Conservation (phyloP, 2,329 filamentous ascomycete genomes). For the Chaetomium sp. region DNA sequence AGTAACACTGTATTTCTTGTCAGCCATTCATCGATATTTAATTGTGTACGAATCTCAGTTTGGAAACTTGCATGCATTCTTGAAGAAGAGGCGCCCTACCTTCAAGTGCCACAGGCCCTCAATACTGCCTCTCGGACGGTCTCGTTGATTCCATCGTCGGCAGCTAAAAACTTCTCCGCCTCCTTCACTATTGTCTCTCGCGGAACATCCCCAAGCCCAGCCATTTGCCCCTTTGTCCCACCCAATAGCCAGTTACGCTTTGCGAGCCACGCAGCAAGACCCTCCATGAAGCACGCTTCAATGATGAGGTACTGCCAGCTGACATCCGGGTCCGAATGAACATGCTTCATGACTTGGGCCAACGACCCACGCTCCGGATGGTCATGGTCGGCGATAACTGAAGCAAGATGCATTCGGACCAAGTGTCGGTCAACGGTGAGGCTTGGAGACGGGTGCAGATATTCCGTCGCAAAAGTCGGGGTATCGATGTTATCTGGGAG, state of each 20-base stretch:
- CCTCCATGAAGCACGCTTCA: neutral
- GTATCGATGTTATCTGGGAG: neutral
- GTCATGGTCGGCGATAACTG: neutral
- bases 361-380: neutral
- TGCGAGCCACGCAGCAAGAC: neutral
- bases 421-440: neutral
- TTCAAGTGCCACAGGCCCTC: neutral
- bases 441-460: neutral
- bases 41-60: too few relatives aligned
- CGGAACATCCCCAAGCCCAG: neutral
- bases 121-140: neutral
- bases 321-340: neutral
- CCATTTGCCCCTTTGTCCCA: neutral
- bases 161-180: neutral
- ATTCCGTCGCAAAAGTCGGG: neutral
- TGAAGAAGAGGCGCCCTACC: neutral
- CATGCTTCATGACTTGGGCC: neutral
- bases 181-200: neutral
- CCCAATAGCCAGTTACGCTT: neutral
- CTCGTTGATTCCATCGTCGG: neutral
- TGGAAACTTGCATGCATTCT: neutral
- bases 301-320: conserved; percentile 1
- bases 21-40: too few relatives aligned
- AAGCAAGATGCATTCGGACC: neutral
- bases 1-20: too few relatives aligned